Evolutionary conservation across 768 basidiomycete species (phyloP).

Genomic region (Termitomyces sp.): DNA sequence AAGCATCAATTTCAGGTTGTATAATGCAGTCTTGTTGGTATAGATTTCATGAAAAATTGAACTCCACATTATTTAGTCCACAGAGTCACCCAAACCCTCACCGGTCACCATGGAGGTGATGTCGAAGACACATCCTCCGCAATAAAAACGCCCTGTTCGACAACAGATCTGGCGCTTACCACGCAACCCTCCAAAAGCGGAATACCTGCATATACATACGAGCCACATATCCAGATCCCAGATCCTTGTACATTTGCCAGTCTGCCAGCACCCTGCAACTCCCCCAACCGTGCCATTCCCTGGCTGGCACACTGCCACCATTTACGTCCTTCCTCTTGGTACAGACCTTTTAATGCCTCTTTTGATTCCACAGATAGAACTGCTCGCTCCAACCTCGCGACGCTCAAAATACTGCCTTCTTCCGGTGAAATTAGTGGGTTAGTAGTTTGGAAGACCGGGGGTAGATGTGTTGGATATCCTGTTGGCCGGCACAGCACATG

Average conservation of each 20-base stretch:
- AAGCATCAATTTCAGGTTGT: neutral
- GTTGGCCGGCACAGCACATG: conserved; percentile 44
- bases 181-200: conserved; percentile 81
- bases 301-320: conserved; percentile 42
- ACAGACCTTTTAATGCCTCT: conserved; percentile 42
- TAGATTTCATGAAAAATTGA: neutral
- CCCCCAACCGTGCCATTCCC: conserved; percentile 33
- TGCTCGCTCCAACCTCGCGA: conserved; percentile 58
- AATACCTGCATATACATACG: conserved; percentile 66
- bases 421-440: conserved; percentile 58
- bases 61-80: neutral
- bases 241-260: conserved; percentile 24
- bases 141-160: conserved; percentile 34
- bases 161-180: conserved; percentile 57
- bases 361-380: conserved; percentile 48
- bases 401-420: conserved; percentile 43
- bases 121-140: conserved; percentile 26
- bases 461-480: conserved; percentile 25
- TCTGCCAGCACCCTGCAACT: conserved; percentile 45
- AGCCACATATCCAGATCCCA: conserved; percentile 68
- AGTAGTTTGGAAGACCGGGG: conserved; percentile 61
- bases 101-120: conserved; percentile 9
- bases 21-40: neutral
- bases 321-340: conserved; percentile 24
- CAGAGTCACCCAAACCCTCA: neutral